Conservation (phyloP, 179 eudicot genomes). For the Silene vulgaris region DNA sequence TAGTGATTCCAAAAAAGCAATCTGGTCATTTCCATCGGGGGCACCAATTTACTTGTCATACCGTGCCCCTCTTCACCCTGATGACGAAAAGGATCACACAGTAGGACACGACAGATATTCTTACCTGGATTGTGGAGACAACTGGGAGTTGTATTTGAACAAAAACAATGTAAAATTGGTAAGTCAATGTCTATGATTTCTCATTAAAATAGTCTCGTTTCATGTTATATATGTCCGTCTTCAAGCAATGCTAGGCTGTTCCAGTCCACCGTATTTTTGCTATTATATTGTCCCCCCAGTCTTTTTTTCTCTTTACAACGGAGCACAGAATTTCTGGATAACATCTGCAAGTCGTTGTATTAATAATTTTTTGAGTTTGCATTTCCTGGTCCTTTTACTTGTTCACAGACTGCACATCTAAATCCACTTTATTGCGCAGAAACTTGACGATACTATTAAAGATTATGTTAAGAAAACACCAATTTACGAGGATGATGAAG, state of each 20-base stretch:
- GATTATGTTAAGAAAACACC: constrained; percentile 65
- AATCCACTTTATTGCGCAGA: constrained; percentile 36
- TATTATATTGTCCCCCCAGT: not conserved
- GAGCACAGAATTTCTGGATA: not conserved
- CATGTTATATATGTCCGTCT: not conserved
- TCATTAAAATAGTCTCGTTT: not conserved
- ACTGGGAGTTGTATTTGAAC: constrained; percentile 63
- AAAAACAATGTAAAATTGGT: constrained; percentile 54
- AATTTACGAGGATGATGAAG: constrained; percentile 66
- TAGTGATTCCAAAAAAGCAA: constrained; percentile 46
- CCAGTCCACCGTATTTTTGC: not conserved
- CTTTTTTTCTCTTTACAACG: not conserved
- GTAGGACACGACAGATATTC: constrained; percentile 34
- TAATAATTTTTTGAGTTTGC: not conserved
- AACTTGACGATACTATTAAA: constrained; percentile 47
- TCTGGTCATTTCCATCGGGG: constrained; percentile 80
- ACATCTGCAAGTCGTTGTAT: not conserved
- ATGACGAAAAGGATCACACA: constrained; percentile 38
- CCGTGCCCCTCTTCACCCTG: constrained; percentile 45
- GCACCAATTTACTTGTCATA: constrained; percentile 60
- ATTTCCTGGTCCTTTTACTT: not conserved
- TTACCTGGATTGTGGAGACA: constrained; percentile 75
- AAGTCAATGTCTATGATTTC: constrained; percentile 13
- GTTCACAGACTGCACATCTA: not conserved
- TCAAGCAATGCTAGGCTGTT: not conserved